phyloP scores from a whole-genome alignment of 129 eudicot species.

The Flaveria robusta region DNA sequence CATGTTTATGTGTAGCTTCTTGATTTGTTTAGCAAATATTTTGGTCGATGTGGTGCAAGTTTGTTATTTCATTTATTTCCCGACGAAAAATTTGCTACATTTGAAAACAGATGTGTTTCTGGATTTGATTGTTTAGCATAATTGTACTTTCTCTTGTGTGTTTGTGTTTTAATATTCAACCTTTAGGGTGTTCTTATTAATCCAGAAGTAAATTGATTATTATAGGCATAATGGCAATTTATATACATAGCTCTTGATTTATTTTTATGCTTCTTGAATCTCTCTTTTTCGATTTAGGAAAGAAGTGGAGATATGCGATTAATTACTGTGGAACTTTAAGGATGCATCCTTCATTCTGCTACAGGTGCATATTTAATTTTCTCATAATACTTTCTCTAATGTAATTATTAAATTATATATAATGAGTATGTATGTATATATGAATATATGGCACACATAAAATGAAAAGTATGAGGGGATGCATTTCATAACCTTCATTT shows the following conservation, averaged over 20 bases:
- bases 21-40: background rate
- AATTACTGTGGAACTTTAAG: background rate
- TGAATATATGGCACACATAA: too few relatives aligned
- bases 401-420: background rate
- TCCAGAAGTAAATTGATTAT: background rate
- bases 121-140: background rate
- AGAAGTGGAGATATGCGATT: conserved; percentile 35
- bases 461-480: too few relatives aligned
- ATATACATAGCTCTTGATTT: background rate
- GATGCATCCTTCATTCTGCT: background rate
- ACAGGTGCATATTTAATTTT: background rate
- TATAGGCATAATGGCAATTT: background rate
- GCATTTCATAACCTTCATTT: background rate
- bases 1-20: background rate
- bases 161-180: background rate
- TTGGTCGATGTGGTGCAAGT: background rate
- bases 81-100: background rate
- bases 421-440: too few relatives aligned
- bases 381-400: background rate
- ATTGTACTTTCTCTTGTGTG: background rate
- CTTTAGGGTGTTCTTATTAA: background rate
- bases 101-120: background rate
- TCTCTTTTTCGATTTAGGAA: background rate
- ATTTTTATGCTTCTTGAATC: background rate
- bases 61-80: background rate